phyloP scores from a whole-genome alignment of 192 early-diverging fungal genomes.

The Umbelopsis ramanniana region DNA sequence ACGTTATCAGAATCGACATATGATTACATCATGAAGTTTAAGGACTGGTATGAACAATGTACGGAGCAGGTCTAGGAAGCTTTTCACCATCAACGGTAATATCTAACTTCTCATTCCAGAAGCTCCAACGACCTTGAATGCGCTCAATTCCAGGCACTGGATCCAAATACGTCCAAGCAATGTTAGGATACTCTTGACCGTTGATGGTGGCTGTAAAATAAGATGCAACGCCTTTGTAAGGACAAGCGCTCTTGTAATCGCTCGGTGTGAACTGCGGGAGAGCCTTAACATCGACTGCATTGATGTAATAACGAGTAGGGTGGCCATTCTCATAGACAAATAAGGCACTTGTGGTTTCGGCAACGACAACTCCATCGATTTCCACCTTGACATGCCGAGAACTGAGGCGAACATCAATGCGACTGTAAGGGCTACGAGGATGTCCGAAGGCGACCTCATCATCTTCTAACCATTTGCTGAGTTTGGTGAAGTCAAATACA shows the following conservation, averaged over 20 bases:
- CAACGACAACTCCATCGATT: background rate
- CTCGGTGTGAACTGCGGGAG: background rate
- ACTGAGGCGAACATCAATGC: constrained; percentile 15
- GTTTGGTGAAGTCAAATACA: background rate
- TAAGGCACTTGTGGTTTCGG: background rate
- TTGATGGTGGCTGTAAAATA: constrained; percentile 2
- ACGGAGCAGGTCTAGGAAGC: background rate
- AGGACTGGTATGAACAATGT: background rate
- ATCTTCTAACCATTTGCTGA: background rate
- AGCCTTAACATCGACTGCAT: background rate
- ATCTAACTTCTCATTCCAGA: constrained; percentile 18
- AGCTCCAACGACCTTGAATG: constrained; percentile 9
- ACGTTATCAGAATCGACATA: background rate
- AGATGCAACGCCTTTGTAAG: background rate
- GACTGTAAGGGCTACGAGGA: constrained; percentile 5
- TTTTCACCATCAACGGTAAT: background rate
- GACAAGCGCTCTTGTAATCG: background rate
- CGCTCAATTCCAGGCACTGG: background rate
- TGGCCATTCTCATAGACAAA: constrained; percentile 10
- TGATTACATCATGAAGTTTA: background rate
- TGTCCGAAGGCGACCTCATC: background rate
- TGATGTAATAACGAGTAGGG: constrained; percentile 13
- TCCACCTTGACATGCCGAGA: constrained; percentile 3
- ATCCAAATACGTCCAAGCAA: constrained; percentile 9
- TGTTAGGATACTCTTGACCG: background rate